Base-by-base conservation (phyloP, 2,329 filamentous ascomycete genomes). In the Calonectria fujianensis region DNA sequence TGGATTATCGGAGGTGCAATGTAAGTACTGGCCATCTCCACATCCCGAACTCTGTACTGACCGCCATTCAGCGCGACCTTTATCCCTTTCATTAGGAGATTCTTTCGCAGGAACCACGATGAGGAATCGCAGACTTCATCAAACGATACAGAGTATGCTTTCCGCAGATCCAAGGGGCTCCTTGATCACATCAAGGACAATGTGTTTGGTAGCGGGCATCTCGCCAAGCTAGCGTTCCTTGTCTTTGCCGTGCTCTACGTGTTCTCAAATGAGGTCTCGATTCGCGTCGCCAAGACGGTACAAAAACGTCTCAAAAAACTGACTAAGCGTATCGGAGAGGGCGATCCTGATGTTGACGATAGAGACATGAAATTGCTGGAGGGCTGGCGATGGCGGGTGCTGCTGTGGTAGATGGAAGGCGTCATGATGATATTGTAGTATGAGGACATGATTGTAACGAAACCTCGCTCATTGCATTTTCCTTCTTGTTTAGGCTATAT, bases 61-160 rank as follows among this genome's bases (percentile, higher is more conserved):
- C 72, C 63, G 31, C 31, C 14, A 32, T 37, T 24, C 32, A 91
- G 89, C 35, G 89, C 88, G 1, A 84, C 86, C 10, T 87, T 91
- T 68, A 87, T 92, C 72, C 90, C 90, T 0, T 82, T 86, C 3
- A 87, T 92, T 29, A 88, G 89, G 52, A 82, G 83, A 52, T 85
- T 91, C 77, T 91, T 90, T 82, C 87, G 88, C 20, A 86, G 89
- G 20, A 82, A 85, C 18, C 73, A 81, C 14, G 81, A 85, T 18
- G 84, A 86, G 18, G 84, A 86, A 68, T 83, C 83, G 3, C 81
- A 84, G 11, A 66, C 74, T 10, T 82, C 86, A 0, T 80, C 87
- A 75, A 91, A 90, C 81, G 86, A 88, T 76, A 92, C 90, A 32
- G 90, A 92, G 83, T 90, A 91, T 78, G 90, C 90, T 37, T 92